phyloP scores from a whole-genome alignment of 768 basidiomycete genomes.

The Kwoniella sp. region DNA sequence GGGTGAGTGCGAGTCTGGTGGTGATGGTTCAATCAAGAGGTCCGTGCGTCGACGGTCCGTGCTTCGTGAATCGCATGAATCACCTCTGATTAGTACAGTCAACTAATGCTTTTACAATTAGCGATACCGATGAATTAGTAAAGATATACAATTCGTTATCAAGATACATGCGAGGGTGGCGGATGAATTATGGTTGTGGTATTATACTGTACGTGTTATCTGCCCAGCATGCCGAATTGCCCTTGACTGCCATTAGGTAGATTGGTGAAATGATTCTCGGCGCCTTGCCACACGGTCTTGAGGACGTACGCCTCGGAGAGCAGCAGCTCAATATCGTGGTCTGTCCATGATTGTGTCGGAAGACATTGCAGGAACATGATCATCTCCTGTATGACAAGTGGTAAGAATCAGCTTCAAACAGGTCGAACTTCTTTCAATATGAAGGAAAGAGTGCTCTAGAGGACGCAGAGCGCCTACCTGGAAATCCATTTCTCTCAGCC shows the following conservation, averaged over 20 bases:
- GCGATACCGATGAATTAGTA: neutral
- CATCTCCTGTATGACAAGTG: conserved; percentile 78
- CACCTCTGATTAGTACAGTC: neutral
- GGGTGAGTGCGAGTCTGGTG: neutral
- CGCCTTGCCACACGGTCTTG: conserved; percentile 57
- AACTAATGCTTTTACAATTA: neutral
- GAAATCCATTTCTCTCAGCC: conserved; percentile 94
- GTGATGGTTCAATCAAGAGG: neutral
- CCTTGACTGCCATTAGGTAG: conserved; percentile 29
- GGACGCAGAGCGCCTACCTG: conserved; percentile 71
- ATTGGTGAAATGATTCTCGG: conserved; percentile 56
- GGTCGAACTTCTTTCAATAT: too few relatives aligned
- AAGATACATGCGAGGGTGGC: neutral
- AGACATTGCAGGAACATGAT: conserved; percentile 83
- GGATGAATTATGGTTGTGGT: too few relatives aligned
- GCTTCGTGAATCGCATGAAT: too few relatives aligned
- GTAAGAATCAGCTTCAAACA: neutral
- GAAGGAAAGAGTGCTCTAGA: conserved; percentile 1
- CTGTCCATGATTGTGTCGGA: conserved; percentile 78
- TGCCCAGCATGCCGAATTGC: conserved; percentile 49
- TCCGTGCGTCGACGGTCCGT: conserved; percentile 15
- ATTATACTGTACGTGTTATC: conserved; percentile 27
- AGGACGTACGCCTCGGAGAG: conserved; percentile 91
- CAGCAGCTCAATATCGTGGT: conserved; percentile 92
- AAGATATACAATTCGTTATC: neutral